Evolutionary conservation across 2,329 filamentous ascomycete species (phyloP), one percentile per base, ranked within the genome.

Genomic region (Colletotrichum australisinense): DNA sequence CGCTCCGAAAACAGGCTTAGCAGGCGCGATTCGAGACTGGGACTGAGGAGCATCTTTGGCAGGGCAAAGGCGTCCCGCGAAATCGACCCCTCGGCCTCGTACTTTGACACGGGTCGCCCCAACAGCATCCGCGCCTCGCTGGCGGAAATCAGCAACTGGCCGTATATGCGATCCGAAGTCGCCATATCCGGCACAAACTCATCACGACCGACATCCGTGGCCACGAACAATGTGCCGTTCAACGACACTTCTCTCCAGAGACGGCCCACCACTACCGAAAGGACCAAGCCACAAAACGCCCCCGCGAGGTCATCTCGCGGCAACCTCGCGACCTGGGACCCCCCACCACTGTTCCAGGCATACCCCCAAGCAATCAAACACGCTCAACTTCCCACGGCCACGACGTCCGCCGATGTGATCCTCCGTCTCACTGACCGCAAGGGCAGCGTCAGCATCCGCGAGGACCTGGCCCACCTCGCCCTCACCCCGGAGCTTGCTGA

Each of bases 311-410:
- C 74, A 19, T 63, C 73, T 4, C 78, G 81, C 68, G 82, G 81
- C 32, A 78, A 81, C 4, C 75, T 86, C 28, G 81, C 83, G 4
- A 81, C 83, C 14, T 94, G 92, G 92, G 88, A 90, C 69, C 89
- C 92, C 19, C 94, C 94, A 7, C 94, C 95, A 2, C 84, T 98
- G 14, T 97, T 95, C 81, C 93, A 97, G 80, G 95, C 94, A 14
- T 97, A 95, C 80, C 93, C 94, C 0, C 95, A 97, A 81, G 91
- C 94, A 3, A 88, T 94, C 76, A 95, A 93, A 78, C 90, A 97
- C 80, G 91, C 90, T 12, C 91, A 89, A 19, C 85, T 97, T 3
- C 89, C 92, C 30, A 89, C 93, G 19, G 92, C 93, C 49, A 89
- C 88, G 2, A 83, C 93, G 12, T 90, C 93, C 1, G 89, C 93